A percentile compares a stretch with the other conserved stretches of the same genome.
These are phyloP conservation scores for Saccharum officinarum DNA, from an alignment of 176 grass and related monocot species.

Conservation along the genomic window DNA sequence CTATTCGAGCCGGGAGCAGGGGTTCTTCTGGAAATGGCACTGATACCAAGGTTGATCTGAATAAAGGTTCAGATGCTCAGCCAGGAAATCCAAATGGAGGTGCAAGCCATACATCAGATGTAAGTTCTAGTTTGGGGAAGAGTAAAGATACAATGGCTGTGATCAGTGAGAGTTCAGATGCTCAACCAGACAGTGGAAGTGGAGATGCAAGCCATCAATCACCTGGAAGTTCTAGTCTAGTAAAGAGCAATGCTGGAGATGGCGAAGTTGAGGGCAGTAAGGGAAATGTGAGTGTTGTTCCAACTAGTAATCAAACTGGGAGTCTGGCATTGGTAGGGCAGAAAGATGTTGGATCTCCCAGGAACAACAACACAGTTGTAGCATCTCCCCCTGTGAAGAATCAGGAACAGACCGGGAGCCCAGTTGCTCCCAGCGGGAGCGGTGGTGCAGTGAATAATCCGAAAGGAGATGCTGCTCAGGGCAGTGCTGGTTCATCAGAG, in stretches of 20 bases:
- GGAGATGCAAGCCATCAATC: constrained; percentile 22
- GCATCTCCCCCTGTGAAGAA: constrained; percentile 33
- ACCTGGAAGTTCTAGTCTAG: not conserved
- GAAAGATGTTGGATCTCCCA: constrained; percentile 32
- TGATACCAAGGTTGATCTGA: constrained; percentile 14
- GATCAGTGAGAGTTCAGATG: constrained; percentile 21
- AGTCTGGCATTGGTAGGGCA: not conserved
- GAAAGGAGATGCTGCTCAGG: constrained; percentile 7
- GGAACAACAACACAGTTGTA: constrained; percentile 39
- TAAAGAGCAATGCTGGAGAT: not conserved
- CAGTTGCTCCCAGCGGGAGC: constrained; percentile 29
- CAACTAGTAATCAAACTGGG: constrained; percentile 21
- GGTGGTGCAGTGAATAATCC: constrained; percentile 23
- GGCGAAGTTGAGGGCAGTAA: not conserved
- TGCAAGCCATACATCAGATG: constrained; percentile 1
- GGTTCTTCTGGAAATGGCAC: constrained; percentile 17
- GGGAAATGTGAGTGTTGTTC: not conserved
- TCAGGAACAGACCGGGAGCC: constrained; percentile 33
- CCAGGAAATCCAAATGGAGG: not conserved
- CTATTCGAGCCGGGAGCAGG: not conserved
- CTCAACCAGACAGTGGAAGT: not conserved
- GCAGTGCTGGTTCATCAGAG: constrained; percentile 25
- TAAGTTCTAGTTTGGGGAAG: not conserved
- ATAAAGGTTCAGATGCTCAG: constrained; percentile 10
- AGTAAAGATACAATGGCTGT: constrained; percentile 5